Evolutionary conservation across 2,329 filamentous ascomycete species (phyloP), one percentile per base, ranked within the genome.

Genomic region (Elsinoe arachidis): DNA sequence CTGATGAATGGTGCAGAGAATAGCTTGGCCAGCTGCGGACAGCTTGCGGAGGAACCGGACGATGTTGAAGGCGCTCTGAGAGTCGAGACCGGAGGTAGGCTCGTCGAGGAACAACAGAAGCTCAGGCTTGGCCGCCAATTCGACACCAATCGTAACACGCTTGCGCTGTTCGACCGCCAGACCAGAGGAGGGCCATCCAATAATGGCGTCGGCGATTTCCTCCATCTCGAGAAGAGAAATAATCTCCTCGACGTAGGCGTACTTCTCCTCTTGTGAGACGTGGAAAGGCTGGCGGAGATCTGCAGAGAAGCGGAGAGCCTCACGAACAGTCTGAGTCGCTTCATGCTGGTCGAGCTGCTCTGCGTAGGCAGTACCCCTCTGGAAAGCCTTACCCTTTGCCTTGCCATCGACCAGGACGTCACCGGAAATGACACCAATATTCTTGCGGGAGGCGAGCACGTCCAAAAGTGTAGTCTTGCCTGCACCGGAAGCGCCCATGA

Each of bases 381-480:
- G 82, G 69, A 86, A 86, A 2, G 79, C 77, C 17, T 75, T 76
- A n/a, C 79, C 80, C 14, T 79, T 65, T 9, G 64, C 58, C 33
- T 61, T 61, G 7, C 82, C 83, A 63, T 86, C 82, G 7, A 86
- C 78, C 17, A 86, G 74, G 55, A 83, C 80, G 60, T 85, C 80
- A 41, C 84, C 84, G 34, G 71, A 72, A 53, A 86, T 80, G 4
- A 84, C 80, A 62, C 84, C 83, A 60, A 85, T 82, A 61, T 80
- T 85, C 69, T 83, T 84, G 57, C 84, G 73, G 4, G 78, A 73
- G 1, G 84, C 83, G 10, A 95, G 74, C 1, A 92, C 87, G 65
- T 95, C 88, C 2, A 95, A 75, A 0, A 95, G 75, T 0, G 90
- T 95, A 0, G 89, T 93, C 73, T 95, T 95, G 51, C 90, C 90